Evolutionary conservation across 2,329 filamentous ascomycete species (phyloP), one percentile per base, ranked within the genome.

Genomic region (Cercospora sojina): DNA sequence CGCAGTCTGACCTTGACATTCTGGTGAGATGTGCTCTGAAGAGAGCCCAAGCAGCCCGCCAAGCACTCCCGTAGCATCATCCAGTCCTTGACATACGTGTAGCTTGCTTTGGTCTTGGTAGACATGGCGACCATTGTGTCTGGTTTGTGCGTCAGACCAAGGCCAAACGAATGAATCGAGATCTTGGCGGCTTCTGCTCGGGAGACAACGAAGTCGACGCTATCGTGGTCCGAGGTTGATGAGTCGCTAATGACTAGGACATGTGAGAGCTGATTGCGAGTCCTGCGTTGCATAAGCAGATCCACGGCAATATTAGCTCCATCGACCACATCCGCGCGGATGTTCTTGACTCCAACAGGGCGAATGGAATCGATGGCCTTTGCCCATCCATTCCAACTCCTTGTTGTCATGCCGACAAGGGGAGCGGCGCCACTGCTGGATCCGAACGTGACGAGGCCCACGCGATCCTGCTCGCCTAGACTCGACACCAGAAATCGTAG

Each of bases 41-140:
- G 86, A 13, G 92, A 89, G 56, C 95, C 95, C 29, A 99, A 83
- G 75, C 94, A 98, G 51, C 95, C 95, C 25, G 93, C 95, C 53
- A 97, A 85, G 77, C 95, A 98, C 79, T 99, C 95, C 29, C 95
- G 90, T 38, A 99, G 86, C 94, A 98, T 99, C 94, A 98, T 98
- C 95, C 95, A 99, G 79, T 99, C 95, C 80, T 98, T 99, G 72
- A 99, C 93, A 75, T 98, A 99, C 1, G 93, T 96, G 76, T 98
- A 99, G 1, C 93, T 96, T 4, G 93, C 95, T 81, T 98, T 99
- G 3, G 95, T 99, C 67, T 93, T 87, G 6, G 91, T 95, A 0
- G 95, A 98, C 12, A 99, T 83, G 80, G 98, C 94, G 69, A 99
- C 97, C 93, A 99, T 96, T 0, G 93, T 97, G 77, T 99, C 95